Evolutionary conservation across 1,284 basidiomycete genomes (phyloP).

Genomic region (Takashimella tepidaria): DNA sequence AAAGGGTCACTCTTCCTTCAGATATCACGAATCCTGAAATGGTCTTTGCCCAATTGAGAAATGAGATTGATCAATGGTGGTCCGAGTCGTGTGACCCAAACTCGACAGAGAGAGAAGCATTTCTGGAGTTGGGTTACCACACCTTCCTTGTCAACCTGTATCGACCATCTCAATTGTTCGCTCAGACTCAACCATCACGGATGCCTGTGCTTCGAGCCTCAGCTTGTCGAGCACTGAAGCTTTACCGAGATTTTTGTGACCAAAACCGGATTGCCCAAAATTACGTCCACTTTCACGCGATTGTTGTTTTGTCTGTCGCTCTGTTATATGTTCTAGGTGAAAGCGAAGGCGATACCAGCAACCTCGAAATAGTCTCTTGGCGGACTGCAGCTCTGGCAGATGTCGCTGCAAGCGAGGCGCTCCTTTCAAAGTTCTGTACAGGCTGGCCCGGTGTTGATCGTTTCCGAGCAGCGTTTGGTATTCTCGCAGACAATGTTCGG

Average conservation of each 20-base stretch:
- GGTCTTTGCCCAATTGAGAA: conserved; percentile 1
- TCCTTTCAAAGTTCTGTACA: not conserved
- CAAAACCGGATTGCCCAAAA: not conserved
- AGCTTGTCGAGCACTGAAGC: conserved; percentile 8
- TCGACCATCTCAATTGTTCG: not conserved
- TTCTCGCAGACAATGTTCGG: not conserved
- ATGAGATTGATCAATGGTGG: conserved; percentile 7
- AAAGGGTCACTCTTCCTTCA: not conserved
- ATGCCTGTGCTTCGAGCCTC: not conserved
- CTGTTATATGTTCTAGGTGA: not conserved
- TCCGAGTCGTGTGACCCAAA: not conserved
- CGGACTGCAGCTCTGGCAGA: not conserved
- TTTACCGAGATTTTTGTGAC: not conserved
- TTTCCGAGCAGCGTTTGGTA: conserved; percentile 55
- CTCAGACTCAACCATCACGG: not conserved
- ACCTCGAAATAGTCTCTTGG: not conserved
- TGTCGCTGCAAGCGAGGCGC: not conserved
- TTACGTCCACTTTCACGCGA: not conserved
- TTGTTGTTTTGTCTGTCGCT: not conserved
- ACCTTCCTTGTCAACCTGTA: not conserved
- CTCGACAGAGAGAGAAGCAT: not conserved
- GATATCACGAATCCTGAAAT: conserved; percentile 5
- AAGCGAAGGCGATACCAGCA: not conserved
- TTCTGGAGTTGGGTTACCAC: conserved; percentile 1
- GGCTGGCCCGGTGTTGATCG: not conserved